Percentiles rank a stretch among this genome's conserved stretches.
These are phyloP conservation scores for Paradendryphiella salina DNA, from an alignment of 2,329 filamentous ascomycete species.

Conservation along the genomic window DNA sequence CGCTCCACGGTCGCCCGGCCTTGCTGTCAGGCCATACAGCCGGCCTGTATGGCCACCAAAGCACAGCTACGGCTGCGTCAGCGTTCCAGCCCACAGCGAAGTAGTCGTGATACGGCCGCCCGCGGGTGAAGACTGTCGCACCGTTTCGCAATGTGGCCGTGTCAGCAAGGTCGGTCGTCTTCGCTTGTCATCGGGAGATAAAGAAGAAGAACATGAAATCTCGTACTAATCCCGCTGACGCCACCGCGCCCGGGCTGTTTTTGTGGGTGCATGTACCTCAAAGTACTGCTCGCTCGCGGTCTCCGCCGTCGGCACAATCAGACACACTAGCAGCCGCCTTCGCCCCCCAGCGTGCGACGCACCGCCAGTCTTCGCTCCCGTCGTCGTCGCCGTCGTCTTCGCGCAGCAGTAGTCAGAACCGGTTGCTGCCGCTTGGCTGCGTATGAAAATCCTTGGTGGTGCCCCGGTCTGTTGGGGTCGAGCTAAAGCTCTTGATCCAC, in stretches of 20 bases:
- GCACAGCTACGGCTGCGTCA: conserved; percentile 2
- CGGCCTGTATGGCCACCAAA: background rate
- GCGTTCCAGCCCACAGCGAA: conserved; percentile 9
- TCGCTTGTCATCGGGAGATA: conserved; percentile 27
- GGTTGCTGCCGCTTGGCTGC: conserved; percentile 38
- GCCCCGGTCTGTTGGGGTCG: conserved; percentile 40
- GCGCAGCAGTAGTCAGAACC: conserved; percentile 22
- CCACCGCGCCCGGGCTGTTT: background rate
- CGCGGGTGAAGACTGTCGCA: conserved; percentile 12
- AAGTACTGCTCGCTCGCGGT: conserved; percentile 18
- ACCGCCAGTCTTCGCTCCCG: conserved; percentile 17
- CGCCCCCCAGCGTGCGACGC: conserved; percentile 9
- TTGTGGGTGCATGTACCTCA: conserved; percentile 8
- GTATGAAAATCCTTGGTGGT: conserved; percentile 33
- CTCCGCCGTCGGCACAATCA: conserved; percentile 20
- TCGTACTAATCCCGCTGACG: conserved; percentile 6
- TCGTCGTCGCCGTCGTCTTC: conserved; percentile 6
- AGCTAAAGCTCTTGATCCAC: conserved; percentile 29
- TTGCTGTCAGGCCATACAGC: conserved; percentile 16
- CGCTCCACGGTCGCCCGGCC: conserved; percentile 8
- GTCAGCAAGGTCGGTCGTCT: conserved; percentile 23
- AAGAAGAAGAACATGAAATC: conserved; percentile 15
- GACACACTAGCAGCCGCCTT: background rate
- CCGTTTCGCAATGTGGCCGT: conserved; percentile 35
- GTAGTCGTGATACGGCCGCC: background rate